These are phyloP conservation scores for Cokeromyces recurvatus DNA, from an alignment of 371 early-diverging fungal species.

Conservation along the genomic window DNA sequence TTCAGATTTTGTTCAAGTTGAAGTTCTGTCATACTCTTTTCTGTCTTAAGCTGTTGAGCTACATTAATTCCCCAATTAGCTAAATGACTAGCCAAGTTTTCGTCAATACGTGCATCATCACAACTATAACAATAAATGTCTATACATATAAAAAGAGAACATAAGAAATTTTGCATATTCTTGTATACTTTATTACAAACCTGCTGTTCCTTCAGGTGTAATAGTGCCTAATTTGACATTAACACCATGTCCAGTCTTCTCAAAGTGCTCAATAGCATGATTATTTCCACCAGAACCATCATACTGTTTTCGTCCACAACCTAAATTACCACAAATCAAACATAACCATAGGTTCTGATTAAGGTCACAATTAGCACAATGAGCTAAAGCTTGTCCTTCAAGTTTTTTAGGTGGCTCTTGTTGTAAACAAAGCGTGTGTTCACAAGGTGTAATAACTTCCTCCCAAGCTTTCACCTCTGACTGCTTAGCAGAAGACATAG, in stretches of 20 bases:
- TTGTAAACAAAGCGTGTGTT: constrained; percentile 68
- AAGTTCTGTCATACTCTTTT: constrained; percentile 90
- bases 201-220: constrained; percentile 95
- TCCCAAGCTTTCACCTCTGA: constrained; percentile 93
- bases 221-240: constrained; percentile 94
- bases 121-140: constrained; percentile 94
- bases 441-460: constrained; percentile 77
- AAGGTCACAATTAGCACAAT: constrained; percentile 87
- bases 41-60: constrained; percentile 79
- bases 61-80: constrained; percentile 88
- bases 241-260: constrained; percentile 79
- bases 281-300: constrained; percentile 99
- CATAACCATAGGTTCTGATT: constrained; percentile 82
- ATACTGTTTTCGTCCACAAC: constrained; percentile 88
- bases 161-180: not conserved
- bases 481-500: constrained; percentile 78
- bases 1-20: constrained; percentile 94
- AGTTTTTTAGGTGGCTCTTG: constrained; percentile 56
- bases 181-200: constrained; percentile 39
- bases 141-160: constrained; percentile 6
- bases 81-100: constrained; percentile 74
- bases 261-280: constrained; percentile 91
- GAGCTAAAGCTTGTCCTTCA: constrained; percentile 58
- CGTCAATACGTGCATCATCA: constrained; percentile 81
- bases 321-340: constrained; percentile 71